Conservation (phyloP, 1,139 yeast genomes). For the Saccharomyces hybrid region DNA sequence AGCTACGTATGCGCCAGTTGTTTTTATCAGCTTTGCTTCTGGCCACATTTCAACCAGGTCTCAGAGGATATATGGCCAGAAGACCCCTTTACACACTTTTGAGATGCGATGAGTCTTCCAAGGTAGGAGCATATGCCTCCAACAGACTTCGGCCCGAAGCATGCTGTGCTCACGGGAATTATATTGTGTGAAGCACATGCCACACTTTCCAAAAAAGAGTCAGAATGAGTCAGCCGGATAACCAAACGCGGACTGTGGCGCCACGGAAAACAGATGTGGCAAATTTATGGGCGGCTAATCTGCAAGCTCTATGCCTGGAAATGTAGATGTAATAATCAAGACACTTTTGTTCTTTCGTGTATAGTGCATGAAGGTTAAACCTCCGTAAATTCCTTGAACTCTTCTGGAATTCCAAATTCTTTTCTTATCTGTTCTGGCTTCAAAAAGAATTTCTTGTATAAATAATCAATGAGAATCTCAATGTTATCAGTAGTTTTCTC, state of each 20-base stretch:
- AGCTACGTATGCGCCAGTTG: neutral
- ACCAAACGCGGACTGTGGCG: neutral
- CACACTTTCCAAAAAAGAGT: neutral
- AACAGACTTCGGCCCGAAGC: neutral
- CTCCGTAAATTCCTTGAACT: slow-evolving; percentile 14
- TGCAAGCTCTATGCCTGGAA: neutral
- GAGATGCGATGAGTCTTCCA: neutral
- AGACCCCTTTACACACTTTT: neutral
- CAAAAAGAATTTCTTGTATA: slow-evolving; percentile 16
- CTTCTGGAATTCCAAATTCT: slow-evolving; percentile 20
- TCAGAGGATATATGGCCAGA: neutral
- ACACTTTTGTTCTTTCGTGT: neutral
- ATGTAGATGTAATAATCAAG: neutral
- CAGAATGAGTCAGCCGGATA: neutral
- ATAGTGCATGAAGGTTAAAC: neutral
- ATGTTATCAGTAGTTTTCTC: slow-evolving; percentile 23
- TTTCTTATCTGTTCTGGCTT: slow-evolving; percentile 14
- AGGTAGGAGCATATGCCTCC: neutral
- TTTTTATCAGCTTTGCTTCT: neutral
- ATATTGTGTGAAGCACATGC: neutral
- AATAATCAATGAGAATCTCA: slow-evolving; percentile 20
- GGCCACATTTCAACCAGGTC: neutral
- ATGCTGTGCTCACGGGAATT: neutral
- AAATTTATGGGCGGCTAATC: neutral
- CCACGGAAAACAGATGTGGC: neutral